Evolutionary conservation across 2,329 filamentous ascomycete species (phyloP).

Genomic region (Colletotrichum cereale): DNA sequence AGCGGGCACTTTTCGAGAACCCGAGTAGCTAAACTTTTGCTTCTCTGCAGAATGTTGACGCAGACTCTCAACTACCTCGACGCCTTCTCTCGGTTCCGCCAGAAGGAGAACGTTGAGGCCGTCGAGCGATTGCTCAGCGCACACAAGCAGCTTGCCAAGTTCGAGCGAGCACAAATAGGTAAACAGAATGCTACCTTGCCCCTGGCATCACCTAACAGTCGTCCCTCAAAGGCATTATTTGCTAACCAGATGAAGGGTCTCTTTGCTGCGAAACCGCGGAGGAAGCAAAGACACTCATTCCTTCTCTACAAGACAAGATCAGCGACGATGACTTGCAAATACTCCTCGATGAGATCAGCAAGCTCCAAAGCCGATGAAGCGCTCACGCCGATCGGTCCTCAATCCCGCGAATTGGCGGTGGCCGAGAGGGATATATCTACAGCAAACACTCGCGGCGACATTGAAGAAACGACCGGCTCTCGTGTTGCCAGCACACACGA

Average conservation of each 20-base stretch:
- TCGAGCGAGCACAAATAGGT: conserved; percentile 95
- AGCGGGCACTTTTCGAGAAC: neutral
- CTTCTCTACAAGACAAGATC: conserved; percentile 90
- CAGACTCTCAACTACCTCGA: conserved; percentile 95
- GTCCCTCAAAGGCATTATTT: neutral
- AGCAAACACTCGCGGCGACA: neutral
- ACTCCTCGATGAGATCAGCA: conserved; percentile 90
- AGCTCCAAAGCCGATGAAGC: conserved; percentile 66
- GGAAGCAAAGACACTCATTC: conserved; percentile 96
- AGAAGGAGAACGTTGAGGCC: conserved; percentile 94
- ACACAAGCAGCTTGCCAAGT: conserved; percentile 85
- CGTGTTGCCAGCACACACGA: neutral
- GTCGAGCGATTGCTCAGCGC: conserved; percentile 88
- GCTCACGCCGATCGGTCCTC: neutral
- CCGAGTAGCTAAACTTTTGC: neutral
- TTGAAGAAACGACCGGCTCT: neutral
- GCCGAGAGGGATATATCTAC: neutral
- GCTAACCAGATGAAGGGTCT: conserved; percentile 70
- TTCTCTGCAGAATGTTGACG: conserved; percentile 73
- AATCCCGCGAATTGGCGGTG: neutral
- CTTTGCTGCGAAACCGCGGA: conserved; percentile 93
- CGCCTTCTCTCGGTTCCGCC: conserved; percentile 94
- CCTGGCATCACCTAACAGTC: neutral
- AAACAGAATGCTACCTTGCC: conserved; percentile 45
- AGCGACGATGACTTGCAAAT: conserved; percentile 89